Base-by-base conservation (phyloP, 345 rosid genomes). In the Brassica incana region DNA sequence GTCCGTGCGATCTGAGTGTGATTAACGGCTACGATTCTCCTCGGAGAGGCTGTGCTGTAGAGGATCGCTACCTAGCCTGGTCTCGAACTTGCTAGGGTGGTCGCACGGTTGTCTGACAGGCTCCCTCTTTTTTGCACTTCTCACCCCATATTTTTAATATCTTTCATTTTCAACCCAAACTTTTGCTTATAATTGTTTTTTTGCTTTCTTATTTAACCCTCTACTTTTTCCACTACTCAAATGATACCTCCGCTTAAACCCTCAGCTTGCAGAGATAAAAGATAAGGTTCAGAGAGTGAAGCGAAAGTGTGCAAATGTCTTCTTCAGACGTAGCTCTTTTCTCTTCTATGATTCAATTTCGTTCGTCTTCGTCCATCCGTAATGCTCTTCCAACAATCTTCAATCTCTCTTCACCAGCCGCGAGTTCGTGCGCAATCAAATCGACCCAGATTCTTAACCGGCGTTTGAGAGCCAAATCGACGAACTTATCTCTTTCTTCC, bases 91-190 rank as follows among this genome's bases (percentile, higher is more conserved):
- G 7, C 40, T 18, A 23, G 79, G 80, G 83, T 63, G 76, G 83
- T 80, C 79, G 76, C 83, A 8, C 68, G 76, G 68, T 18, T 36
- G 76, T 80, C 83, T 80, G 83, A 75, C 80, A 70, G 83, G 73
- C 65, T 6, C 1, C 8, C 5, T n/a, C 0, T 54, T 6, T 23
- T 23, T 2, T 23, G 25, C 25, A 23, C 25, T 23, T 23, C 25
- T 23, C 25, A 23, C 25, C 9, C 60, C 23, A 54, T 50, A 50
- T 5, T 18, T 54, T 15, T 16, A 54, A 5, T 54, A 6, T 14
- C 23, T 15, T 54, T 2, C 4, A 16, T 15, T 54, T 54, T 54
- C 23, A 54, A 25, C 60, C 60, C 25, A 3, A 6, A 16, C 5
- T 6, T 43, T 15, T 12, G 4, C 4, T 48, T 48, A 3, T 48